Base-by-base conservation (phyloP, 2,329 filamentous ascomycete species). In the Alternaria panax region DNA sequence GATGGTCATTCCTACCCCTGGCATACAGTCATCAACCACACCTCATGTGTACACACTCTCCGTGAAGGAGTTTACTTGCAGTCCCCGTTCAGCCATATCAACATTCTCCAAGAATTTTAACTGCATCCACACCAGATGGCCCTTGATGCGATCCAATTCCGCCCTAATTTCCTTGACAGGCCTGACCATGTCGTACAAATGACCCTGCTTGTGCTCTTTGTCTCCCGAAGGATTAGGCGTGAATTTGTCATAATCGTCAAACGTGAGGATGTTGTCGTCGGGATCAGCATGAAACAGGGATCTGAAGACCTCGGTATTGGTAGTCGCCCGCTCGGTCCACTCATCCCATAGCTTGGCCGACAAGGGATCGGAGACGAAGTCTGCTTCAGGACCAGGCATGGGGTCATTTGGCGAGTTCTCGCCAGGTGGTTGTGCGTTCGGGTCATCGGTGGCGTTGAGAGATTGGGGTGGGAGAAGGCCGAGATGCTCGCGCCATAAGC, bases 81-180 rank as follows among this genome's bases (percentile, higher is more conserved):
- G 73, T 0, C 94, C 93, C 71, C 86, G 87, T 81, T 97, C 93
- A 0, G 93, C 93, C 93, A 98, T 96, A 69, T 92, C 85, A 0
- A 89, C 92, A 64, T 96, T 88, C 70, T 86, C 84, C 73, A 98
- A 79, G 75, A 97, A 98, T 45, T 93, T 87, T 71, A 98, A 78
- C n/a, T 93, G 93, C 89, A 97, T 94, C 92, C 92, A 96, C 7
- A 98, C 94, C 40, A 98, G 78, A 81, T 98, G 94, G 0, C 94
- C 94, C 80, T 88, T 89, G 67, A 98, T 87, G 72, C 90, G 84
- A 69, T 92, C 88, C 50, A 98, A 81, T 77, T 94, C 92, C 65
- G 84, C 77, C 16, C 91, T 85, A 7, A 95, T 88, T 55, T 96
- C 89, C 24, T 88, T 83, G 0, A 88, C 86, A 0, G 72, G 68